A percentile compares a stretch with the other conserved stretches of the same genome.
Conservation (phyloP, 2,329 filamentous ascomycete species). For the Colletotrichum theobromicola region DNA sequence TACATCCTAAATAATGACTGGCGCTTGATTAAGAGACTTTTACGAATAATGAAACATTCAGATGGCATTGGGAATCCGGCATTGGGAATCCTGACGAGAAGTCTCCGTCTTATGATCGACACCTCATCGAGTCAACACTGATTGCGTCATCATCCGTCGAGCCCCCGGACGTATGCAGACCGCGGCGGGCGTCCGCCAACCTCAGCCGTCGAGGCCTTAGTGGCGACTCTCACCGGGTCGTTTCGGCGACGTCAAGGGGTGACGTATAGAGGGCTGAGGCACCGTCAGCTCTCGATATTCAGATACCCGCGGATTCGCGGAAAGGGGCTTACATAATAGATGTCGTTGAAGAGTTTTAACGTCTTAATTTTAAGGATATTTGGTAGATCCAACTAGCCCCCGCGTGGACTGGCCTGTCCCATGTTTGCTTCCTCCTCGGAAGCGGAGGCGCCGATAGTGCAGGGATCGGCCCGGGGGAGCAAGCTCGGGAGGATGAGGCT, state of each 20-base stretch:
- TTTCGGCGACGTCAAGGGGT: background rate
- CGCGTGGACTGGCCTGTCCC: background rate
- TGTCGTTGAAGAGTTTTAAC: background rate
- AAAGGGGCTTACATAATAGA: background rate
- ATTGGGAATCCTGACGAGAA: background rate
- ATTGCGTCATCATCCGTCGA: background rate
- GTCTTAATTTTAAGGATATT: background rate
- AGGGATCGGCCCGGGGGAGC: background rate
- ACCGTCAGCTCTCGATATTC: rapidly evolving
- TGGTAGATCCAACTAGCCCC: background rate
- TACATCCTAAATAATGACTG: background rate
- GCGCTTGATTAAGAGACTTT: rapidly evolving
- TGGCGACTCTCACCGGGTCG: background rate
- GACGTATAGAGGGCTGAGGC: background rate
- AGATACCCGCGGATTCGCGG: background rate
- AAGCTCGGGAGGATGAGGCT: background rate
- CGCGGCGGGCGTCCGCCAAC: background rate
- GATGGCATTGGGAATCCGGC: too few species aligned
- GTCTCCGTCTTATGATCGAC: background rate
- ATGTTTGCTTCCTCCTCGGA: background rate
- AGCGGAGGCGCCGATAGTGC: background rate
- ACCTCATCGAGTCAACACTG: background rate
- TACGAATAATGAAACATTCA: background rate
- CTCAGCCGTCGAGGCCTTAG: background rate
- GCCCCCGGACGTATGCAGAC: background rate